Evolutionary conservation across 2,329 filamentous ascomycete species (phyloP).

Genomic region (Cladosporium sphaerospermum): DNA sequence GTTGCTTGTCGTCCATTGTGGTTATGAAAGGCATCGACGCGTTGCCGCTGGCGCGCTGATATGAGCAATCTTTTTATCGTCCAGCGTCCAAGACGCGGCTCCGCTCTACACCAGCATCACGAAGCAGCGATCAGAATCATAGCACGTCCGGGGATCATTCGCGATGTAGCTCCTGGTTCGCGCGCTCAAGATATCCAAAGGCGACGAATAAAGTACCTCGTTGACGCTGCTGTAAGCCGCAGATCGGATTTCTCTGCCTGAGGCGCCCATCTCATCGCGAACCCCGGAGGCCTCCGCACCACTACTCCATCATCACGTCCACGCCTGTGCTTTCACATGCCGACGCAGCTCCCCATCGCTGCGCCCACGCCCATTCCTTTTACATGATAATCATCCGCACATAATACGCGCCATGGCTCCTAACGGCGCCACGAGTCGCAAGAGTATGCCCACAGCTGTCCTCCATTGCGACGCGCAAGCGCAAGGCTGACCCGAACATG

Average conservation of each 20-base stretch:
- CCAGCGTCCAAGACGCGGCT: background rate
- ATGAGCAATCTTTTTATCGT: background rate
- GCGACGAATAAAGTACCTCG: no score
- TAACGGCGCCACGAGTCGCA: conserved; percentile 26
- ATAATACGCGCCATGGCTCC: conserved; percentile 22
- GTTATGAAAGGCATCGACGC: background rate
- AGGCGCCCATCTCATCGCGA: background rate
- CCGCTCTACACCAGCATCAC: no score
- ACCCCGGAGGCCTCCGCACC: background rate
- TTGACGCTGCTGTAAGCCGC: no score
- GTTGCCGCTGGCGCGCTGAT: background rate
- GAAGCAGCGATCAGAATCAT: no score
- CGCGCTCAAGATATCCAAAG: no score
- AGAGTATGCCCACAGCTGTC: conserved; percentile 19
- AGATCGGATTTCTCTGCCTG: background rate
- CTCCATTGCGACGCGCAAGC: no score
- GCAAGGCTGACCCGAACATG: conserved; percentile 13
- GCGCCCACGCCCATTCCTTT: background rate
- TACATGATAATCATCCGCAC: conserved; percentile 2
- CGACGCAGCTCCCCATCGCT: background rate
- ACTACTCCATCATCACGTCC: background rate
- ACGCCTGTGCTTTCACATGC: conserved; percentile 1
- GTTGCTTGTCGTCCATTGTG: conserved; percentile 27
- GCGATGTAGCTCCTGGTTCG: no score
- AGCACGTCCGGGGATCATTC: no score